Evolutionary conservation across 257 asterid genomes (phyloP), one percentile per base, ranked within the genome.

Genomic region (Ilex aquifolium): DNA sequence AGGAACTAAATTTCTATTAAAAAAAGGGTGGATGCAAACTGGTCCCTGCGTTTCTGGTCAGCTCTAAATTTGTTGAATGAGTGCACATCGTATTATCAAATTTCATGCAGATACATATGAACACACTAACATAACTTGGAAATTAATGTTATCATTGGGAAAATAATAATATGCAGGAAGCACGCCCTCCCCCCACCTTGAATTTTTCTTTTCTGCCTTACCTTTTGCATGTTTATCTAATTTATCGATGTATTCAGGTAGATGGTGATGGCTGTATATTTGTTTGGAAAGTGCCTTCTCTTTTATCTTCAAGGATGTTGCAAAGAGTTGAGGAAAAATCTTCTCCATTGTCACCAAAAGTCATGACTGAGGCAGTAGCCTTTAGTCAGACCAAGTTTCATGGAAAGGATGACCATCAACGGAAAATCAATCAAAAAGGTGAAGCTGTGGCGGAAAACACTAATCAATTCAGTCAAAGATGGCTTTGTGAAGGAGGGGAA

Each of bases 241-340:
- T 72, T 36, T 73, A 32, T 70, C 64, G 68, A 61, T 64, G 62
- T 42, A 53, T 74, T 69, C 79, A 86, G 95, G 92, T 84, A 59
- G 77, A 78, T 57, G 72, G 79, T 21, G 87, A 86, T 62, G 81
- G 91, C 61, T 86, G 89, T 71, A 82, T 86, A 64, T 84, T 86
- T 70, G 74, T 86, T 32, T 86, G 95, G 95, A 84, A 79, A 70
- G 75, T 86, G 64, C 89, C 95, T 39, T 67, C 74, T 17, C 75
- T 54, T 70, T 53, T 84, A 50, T 76, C 87, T 44, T 80, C 77
- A 31, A 75, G 61, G 73, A 82, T 82, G 79, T 71, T 84, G 72
- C 73, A 62, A 67, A 80, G 64, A 69, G 73, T 56, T 15, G 53
- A 77, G 65, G 65, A 69, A 60, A 66, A 66, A 59, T 55, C 74